Conservation (phyloP, 129 eudicot genomes). For the Artemisia tridentata region DNA sequence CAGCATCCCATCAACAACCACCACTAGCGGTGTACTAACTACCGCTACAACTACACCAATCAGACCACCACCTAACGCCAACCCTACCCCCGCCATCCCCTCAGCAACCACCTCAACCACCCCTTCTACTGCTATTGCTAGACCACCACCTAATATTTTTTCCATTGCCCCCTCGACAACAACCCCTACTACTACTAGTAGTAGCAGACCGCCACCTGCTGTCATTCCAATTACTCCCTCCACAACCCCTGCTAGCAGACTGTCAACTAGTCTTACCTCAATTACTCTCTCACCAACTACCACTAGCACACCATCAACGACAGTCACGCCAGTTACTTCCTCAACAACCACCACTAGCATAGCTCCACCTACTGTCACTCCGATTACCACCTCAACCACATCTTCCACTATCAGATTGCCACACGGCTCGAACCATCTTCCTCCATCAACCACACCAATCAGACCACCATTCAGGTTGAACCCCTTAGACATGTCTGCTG, state of each 20-base stretch:
- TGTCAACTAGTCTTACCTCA: not conserved
- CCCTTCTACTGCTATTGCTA: not conserved
- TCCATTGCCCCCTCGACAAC: too few species aligned
- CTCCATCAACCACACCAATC: too few species aligned
- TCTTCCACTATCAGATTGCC: too few species aligned
- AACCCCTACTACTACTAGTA: too few species aligned
- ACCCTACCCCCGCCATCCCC: not conserved
- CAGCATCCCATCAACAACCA: not conserved
- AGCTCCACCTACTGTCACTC: too few species aligned
- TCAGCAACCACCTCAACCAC: not conserved
- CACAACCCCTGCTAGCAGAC: not conserved
- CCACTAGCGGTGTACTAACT: too few species aligned
- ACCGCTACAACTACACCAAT: too few species aligned
- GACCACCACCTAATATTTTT: too few species aligned
- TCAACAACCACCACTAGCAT: too few species aligned
- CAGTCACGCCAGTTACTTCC: not conserved
- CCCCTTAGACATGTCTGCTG: constrained; percentile 37
- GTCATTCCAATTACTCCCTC: not conserved
- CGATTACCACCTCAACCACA: not conserved
- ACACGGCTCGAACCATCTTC: too few species aligned
- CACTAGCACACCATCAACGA: not conserved
- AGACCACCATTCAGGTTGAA: not conserved
- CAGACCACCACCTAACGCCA: constrained; percentile 22
- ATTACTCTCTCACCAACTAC: too few species aligned
- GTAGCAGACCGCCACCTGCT: not conserved